Conservation (phyloP, 805 yeast species). For the Yamadazyma phyllophila region DNA sequence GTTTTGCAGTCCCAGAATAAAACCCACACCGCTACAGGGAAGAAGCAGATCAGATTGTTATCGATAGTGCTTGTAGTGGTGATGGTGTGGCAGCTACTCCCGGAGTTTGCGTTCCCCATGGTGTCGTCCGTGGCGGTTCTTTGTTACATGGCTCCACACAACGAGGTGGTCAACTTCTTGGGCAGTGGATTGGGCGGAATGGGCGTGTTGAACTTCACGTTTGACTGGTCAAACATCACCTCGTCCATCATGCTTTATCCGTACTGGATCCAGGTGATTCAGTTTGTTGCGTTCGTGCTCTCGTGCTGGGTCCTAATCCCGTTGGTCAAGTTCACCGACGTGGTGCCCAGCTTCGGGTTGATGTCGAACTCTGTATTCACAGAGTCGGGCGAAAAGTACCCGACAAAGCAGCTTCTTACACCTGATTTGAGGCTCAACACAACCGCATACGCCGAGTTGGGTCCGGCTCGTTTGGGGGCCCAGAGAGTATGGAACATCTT, state of each 20-base stretch:
- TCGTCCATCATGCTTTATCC: conserved; percentile 50
- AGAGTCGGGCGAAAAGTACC: conserved; percentile 39
- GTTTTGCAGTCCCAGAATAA: conserved; percentile 32
- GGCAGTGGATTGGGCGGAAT: conserved; percentile 56
- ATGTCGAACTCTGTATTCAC: conserved; percentile 47
- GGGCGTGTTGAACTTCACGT: conserved; percentile 47
- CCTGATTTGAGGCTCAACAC: conserved; percentile 38
- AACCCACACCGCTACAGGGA: conserved; percentile 13
- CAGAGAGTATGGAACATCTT: conserved; percentile 52
- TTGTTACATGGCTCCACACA: conserved; percentile 49
- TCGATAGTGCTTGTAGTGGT: conserved; percentile 30
- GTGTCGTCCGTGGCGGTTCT: conserved; percentile 47
- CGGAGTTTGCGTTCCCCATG: conserved; percentile 49
- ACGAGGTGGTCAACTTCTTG: conserved; percentile 38
- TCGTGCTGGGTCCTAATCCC: conserved; percentile 53
- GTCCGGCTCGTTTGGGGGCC: conserved; percentile 47
- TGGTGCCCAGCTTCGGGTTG: conserved; percentile 34
- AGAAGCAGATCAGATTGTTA: conserved; percentile 37
- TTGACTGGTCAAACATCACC: conserved; percentile 55
- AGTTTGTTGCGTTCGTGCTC: conserved; percentile 44
- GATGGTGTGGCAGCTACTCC: conserved; percentile 48
- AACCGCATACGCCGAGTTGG: conserved; percentile 45
- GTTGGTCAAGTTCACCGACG: conserved; percentile 43
- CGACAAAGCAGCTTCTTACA: conserved; percentile 41
- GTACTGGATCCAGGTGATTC: conserved; percentile 51